Conservation (phyloP, 163 green algal species). For the Scenedesmus sp. region DNA sequence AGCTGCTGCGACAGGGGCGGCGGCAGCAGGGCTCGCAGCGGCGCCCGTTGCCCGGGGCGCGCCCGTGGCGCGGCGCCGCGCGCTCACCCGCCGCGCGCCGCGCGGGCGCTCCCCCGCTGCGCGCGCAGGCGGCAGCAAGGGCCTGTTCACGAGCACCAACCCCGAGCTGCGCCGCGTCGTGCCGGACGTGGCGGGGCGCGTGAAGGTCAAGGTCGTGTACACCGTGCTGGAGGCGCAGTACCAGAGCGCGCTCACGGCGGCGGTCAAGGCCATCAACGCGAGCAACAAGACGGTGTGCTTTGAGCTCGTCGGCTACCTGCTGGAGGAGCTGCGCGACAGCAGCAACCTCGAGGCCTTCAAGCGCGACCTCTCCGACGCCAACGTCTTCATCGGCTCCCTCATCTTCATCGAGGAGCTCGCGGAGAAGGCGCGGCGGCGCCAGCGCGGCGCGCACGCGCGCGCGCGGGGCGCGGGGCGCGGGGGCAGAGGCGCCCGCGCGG, state of each 20-base stretch:
- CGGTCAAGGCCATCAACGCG: slow-evolving; percentile 95
- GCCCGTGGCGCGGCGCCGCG: no score
- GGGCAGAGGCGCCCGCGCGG: no score
- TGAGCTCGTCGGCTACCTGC: slow-evolving; percentile 97
- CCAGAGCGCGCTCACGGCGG: slow-evolving; percentile 85
- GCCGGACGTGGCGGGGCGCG: slow-evolving; percentile 78
- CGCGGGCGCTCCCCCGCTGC: neutral
- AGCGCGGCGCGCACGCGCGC: no score
- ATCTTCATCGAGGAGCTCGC: slow-evolving; percentile 99
- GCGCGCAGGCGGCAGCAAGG: slow-evolving; percentile 30
- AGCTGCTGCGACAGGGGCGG: no score
- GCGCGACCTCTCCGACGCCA: slow-evolving; percentile 85
- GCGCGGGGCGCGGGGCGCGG: no score
- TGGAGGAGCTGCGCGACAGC: slow-evolving; percentile 95
- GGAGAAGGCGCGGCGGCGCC: slow-evolving; percentile 90
- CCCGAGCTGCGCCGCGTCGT: slow-evolving; percentile 91
- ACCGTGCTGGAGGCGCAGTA: slow-evolving; percentile 99
- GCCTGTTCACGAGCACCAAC: slow-evolving; percentile 84
- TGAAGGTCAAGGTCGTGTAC: slow-evolving; percentile 97
- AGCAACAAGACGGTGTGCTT: slow-evolving; percentile 90
- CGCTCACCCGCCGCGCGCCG: neutral
- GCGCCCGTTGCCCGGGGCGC: no score
- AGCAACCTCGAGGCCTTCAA: slow-evolving; percentile 93
- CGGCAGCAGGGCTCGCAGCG: no score
- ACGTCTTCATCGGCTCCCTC: slow-evolving; percentile 99